Percentiles rank a stretch among this genome's conserved stretches.
phyloP scores from a whole-genome alignment of 2,329 filamentous ascomycete species.

The Aschersonia sp. region DNA sequence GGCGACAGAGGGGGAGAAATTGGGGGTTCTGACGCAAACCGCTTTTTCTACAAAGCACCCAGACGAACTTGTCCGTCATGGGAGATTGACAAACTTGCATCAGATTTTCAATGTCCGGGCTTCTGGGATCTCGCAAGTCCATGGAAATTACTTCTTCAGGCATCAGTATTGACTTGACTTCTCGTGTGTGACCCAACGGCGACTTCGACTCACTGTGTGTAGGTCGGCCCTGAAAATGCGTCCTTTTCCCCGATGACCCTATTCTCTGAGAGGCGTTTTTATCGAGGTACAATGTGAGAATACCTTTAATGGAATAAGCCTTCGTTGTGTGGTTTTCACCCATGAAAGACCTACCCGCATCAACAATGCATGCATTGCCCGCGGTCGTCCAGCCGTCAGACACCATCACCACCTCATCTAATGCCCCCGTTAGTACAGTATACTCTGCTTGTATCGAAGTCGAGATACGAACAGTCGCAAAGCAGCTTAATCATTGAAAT shows the following conservation, averaged over 20 bases:
- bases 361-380: slow-evolving; percentile 59
- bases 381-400: slow-evolving; percentile 59
- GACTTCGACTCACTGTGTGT: background rate
- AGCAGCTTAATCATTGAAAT: too few species aligned
- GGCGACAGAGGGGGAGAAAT: too few species aligned
- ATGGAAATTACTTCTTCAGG: background rate
- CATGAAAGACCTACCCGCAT: slow-evolving; percentile 37
- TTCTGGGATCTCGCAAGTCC: background rate
- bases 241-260: slow-evolving; percentile 61
- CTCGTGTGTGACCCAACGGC: background rate
- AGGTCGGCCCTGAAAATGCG: slow-evolving; percentile 22
- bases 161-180: too few species aligned
- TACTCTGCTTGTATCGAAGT: too few species aligned
- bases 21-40: slow-evolving; percentile 10
- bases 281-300: slow-evolving; percentile 62
- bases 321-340: background rate
- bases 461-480: too few species aligned
- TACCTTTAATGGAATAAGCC: slow-evolving; percentile 29
- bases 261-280: slow-evolving; percentile 71
- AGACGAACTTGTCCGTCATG: slow-evolving; percentile 50
- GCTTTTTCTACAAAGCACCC: slow-evolving; percentile 60
- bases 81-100: slow-evolving; percentile 68
- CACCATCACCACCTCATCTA: slow-evolving; percentile 69
- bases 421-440: too few species aligned
- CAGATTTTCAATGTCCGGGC: slow-evolving; percentile 26